Evolutionary conservation across 2,329 filamentous ascomycete species (phyloP).

Genomic region (Anthostomella pinea): DNA sequence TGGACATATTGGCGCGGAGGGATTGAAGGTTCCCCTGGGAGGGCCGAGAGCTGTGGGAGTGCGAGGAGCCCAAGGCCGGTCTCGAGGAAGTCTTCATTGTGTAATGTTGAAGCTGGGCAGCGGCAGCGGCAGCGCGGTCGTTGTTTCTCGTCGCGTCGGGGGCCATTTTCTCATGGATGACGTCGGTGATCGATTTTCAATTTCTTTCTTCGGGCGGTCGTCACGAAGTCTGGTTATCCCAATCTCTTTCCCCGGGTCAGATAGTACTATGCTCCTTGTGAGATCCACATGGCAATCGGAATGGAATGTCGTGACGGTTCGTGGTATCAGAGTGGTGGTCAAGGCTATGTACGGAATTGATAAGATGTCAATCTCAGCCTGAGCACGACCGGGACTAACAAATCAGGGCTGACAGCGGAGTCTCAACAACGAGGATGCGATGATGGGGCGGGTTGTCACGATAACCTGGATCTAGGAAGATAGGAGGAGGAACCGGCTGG

Average conservation of each 20-base stretch:
- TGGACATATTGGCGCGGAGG: constrained; percentile 38
- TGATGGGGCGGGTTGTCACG: too few relatives aligned
- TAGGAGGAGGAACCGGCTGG: neutral
- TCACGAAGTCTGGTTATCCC: constrained; percentile 17
- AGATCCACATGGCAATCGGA: constrained; percentile 17
- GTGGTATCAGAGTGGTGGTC: neutral
- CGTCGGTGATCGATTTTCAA: constrained; percentile 1
- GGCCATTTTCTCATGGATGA: constrained; percentile 17
- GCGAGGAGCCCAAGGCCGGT: constrained; percentile 28
- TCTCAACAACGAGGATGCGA: too few relatives aligned
- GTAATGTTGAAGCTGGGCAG: too few relatives aligned
- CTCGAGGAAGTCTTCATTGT: constrained; percentile 34
- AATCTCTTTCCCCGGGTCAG: constrained; percentile 11
- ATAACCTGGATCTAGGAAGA: too few relatives aligned
- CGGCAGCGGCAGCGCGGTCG: constrained; percentile 24
- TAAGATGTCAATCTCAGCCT: too few relatives aligned
- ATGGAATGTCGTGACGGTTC: neutral
- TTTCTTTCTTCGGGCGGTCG: too few relatives aligned
- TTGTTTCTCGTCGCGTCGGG: constrained; percentile 27
- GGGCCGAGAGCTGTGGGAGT: constrained; percentile 29
- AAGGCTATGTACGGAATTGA: neutral
- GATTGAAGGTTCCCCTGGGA: constrained; percentile 42
- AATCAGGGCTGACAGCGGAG: too few relatives aligned
- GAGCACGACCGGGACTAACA: too few relatives aligned
- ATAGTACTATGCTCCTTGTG: constrained; percentile 10